Conservation (phyloP, 148 eudicot genomes). For the Euryodendron excelsum region DNA sequence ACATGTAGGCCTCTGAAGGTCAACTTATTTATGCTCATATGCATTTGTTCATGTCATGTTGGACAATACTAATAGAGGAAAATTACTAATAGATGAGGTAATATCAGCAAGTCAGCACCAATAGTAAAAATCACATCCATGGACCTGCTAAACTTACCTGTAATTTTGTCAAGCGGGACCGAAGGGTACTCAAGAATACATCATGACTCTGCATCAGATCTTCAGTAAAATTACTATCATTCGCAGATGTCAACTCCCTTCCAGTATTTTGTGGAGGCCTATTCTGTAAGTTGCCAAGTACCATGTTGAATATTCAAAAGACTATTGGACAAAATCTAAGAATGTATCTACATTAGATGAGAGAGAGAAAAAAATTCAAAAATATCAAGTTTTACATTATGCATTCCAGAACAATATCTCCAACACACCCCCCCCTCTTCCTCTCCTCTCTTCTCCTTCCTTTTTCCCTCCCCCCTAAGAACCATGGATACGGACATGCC, state of each 20-base stretch:
- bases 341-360: neutral
- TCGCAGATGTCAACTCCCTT: slow-evolving; percentile 33
- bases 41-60: neutral
- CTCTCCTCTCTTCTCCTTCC: too few species aligned
- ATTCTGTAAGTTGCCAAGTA: slow-evolving; percentile 44
- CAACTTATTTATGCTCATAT: neutral
- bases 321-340: neutral
- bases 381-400: neutral
- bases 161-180: slow-evolving; percentile 80
- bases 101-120: neutral
- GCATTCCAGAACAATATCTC: neutral
- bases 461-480: too few species aligned
- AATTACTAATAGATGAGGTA: neutral
- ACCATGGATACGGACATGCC: too few species aligned
- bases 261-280: slow-evolving; percentile 46
- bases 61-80: neutral
- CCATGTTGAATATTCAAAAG: neutral
- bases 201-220: slow-evolving; percentile 82
- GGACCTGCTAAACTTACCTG: slow-evolving; percentile 49
- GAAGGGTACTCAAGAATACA: slow-evolving; percentile 62
- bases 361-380: neutral
- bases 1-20: neutral
- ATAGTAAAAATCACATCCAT: neutral
- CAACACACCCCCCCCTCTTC: neutral
- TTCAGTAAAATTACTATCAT: slow-evolving; percentile 51